Evolutionary conservation across 2,329 filamentous ascomycete genomes (phyloP).

Genomic region (Beauveria sp.): DNA sequence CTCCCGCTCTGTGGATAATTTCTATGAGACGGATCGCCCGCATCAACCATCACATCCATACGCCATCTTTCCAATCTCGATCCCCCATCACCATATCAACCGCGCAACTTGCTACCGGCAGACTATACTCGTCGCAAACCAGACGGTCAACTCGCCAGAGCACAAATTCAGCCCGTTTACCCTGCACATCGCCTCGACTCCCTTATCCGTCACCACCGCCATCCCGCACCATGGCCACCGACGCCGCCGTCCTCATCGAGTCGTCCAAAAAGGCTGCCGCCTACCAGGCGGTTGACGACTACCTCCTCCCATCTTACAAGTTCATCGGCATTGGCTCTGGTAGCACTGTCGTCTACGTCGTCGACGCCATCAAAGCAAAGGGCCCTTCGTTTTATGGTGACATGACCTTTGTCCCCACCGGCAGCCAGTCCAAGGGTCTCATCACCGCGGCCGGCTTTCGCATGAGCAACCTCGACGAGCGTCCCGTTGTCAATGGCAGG

Average conservation of each 20-base stretch:
- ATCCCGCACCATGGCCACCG: conserved; percentile 27
- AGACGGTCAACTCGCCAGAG: neutral
- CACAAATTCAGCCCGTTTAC: neutral
- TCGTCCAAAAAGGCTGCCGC: conserved; percentile 69
- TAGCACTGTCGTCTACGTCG: conserved; percentile 76
- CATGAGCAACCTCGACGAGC: conserved; percentile 68
- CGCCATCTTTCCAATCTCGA: neutral
- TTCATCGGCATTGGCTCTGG: conserved; percentile 76
- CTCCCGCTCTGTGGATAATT: neutral
- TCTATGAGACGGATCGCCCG: neutral
- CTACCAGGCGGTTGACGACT: conserved; percentile 63
- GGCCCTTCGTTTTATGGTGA: conserved; percentile 42
- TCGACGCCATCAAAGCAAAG: conserved; percentile 66
- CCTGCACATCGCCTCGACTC: neutral
- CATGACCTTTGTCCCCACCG: conserved; percentile 88
- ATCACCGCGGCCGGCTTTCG: conserved; percentile 72
- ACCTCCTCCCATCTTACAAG: conserved; percentile 55
- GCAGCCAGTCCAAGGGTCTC: conserved; percentile 81
- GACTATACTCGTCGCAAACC: neutral
- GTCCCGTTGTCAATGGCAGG: conserved; percentile 42
- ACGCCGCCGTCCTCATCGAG: conserved; percentile 46
- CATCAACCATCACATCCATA: neutral
- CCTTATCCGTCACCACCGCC: neutral
- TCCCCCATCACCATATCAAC: neutral
- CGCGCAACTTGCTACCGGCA: neutral